phyloP scores from a whole-genome alignment of 176 grass and related monocot species.

The Triticum timopheevii region DNA sequence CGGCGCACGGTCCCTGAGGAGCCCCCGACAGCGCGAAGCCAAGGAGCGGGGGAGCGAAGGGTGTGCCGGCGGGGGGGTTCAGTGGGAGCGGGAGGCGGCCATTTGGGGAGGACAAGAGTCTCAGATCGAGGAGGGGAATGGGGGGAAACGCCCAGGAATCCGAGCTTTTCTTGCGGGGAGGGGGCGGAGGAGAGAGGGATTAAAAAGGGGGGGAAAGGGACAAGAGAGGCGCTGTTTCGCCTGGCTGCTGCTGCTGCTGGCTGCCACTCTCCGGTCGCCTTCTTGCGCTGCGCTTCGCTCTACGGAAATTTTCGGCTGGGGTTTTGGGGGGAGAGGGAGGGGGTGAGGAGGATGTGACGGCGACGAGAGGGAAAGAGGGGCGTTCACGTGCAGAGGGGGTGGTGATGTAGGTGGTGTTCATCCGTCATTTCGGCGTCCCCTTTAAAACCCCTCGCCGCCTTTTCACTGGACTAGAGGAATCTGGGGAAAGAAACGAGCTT shows the following conservation, averaged over 20 bases:
- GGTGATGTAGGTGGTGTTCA: constrained; percentile 21
- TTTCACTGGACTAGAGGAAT: not conserved
- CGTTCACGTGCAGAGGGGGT: constrained; percentile 32
- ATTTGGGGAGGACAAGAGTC: constrained; percentile 34
- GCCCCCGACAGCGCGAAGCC: not conserved
- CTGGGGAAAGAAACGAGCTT: not conserved
- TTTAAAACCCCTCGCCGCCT: not conserved
- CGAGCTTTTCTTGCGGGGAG: constrained; percentile 35
- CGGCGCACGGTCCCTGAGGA: not conserved
- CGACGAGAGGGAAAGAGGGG: not conserved
- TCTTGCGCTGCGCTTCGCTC: not conserved
- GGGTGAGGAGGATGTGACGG: not conserved
- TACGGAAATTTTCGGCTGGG: constrained; percentile 17
- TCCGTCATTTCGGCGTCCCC: constrained; percentile 13
- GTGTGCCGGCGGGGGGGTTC: constrained; percentile 6
- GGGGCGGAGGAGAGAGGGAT: constrained; percentile 27
- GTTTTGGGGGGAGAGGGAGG: not conserved
- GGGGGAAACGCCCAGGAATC: constrained; percentile 42
- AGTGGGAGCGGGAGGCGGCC: constrained; percentile 28
- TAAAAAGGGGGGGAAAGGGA: constrained; percentile 33
- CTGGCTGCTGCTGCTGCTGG: constrained; percentile 16
- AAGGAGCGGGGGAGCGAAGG: not conserved
- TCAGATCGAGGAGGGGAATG: constrained; percentile 47
- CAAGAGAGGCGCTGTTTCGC: constrained; percentile 26
- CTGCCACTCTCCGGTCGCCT: constrained; percentile 7